phyloP scores from a whole-genome alignment of 1,284 basidiomycete species.

The Ustilago tritici region DNA sequence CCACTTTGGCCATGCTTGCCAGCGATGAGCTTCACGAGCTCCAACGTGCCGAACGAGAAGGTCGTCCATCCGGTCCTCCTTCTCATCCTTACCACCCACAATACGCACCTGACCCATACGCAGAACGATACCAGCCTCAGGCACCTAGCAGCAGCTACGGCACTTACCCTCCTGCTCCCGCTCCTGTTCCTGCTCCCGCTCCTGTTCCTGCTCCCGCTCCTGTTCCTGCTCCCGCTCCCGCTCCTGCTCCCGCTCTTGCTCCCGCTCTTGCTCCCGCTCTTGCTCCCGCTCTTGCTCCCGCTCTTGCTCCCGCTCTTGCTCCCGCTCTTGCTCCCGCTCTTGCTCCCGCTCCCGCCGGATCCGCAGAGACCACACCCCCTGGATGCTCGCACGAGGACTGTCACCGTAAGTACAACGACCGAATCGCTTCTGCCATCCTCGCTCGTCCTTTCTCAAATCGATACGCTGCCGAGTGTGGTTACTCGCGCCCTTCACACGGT shows the following conservation, averaged over 20 bases:
- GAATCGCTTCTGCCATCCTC: constrained; percentile 55
- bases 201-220: too few species aligned
- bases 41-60: constrained; percentile 60
- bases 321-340: not conserved
- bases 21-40: constrained; percentile 66
- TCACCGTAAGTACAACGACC: constrained; percentile 62
- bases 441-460: constrained; percentile 33
- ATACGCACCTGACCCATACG: constrained; percentile 42
- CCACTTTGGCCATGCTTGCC: constrained; percentile 66
- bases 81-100: constrained; percentile 30
- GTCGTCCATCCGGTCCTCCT: constrained; percentile 32
- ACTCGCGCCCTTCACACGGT: constrained; percentile 38
- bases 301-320: too few species aligned
- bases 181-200: too few species aligned
- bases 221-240: too few species aligned
- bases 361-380: constrained; percentile 45
- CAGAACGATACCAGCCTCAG: constrained; percentile 37
- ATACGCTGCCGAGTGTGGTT: constrained; percentile 32
- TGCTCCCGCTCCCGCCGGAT: constrained; percentile 7
- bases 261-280: too few species aligned
- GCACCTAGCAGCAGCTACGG: constrained; percentile 20
- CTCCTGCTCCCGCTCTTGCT: too few species aligned
- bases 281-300: too few species aligned
- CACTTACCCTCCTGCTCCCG: constrained; percentile 14
- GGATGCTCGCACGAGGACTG: constrained; percentile 64